A percentile compares a stretch with the other conserved stretches of the same genome.
Conservation (phyloP, 305 asterid species). For the Fraxinus platypoda region DNA sequence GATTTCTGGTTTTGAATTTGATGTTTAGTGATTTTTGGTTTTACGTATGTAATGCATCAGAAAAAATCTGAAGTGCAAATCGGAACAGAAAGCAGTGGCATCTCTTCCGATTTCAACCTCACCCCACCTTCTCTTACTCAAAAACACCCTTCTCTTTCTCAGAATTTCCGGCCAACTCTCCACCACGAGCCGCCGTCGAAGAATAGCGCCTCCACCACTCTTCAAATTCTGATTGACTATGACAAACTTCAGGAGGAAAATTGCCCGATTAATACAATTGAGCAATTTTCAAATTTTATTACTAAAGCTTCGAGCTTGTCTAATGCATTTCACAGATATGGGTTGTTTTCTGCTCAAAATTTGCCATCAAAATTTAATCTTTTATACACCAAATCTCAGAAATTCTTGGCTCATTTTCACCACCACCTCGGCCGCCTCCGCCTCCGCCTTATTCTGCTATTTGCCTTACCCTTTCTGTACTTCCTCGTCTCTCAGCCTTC, state of each 20-base stretch:
- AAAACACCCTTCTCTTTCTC: slow-evolving; percentile 45
- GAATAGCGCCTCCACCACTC: slow-evolving; percentile 15
- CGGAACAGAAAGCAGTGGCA: slow-evolving; percentile 20
- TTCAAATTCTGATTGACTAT: slow-evolving; percentile 15
- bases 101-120: slow-evolving; percentile 48
- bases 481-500: slow-evolving; percentile 86
- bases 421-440: slow-evolving; percentile 46
- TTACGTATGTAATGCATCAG: slow-evolving; percentile 18
- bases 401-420: slow-evolving; percentile 60
- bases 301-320: slow-evolving; percentile 58
- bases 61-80: slow-evolving; percentile 25
- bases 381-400: slow-evolving; percentile 43
- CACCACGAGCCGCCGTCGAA: slow-evolving; percentile 28
- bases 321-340: slow-evolving; percentile 53
- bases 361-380: slow-evolving; percentile 37
- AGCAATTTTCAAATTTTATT: slow-evolving; percentile 49
- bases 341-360: slow-evolving; percentile 30
- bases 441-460: slow-evolving; percentile 55
- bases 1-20: not conserved
- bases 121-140: slow-evolving; percentile 63
- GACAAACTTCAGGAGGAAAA: not conserved
- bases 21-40: not conserved
- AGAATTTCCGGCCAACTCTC: slow-evolving; percentile 32
- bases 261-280: slow-evolving; percentile 1
- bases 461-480: slow-evolving; percentile 73